Evolutionary conservation across 2,329 filamentous ascomycete species (phyloP), one percentile per base, ranked within the genome.

Genomic region (Venturia nashicola): DNA sequence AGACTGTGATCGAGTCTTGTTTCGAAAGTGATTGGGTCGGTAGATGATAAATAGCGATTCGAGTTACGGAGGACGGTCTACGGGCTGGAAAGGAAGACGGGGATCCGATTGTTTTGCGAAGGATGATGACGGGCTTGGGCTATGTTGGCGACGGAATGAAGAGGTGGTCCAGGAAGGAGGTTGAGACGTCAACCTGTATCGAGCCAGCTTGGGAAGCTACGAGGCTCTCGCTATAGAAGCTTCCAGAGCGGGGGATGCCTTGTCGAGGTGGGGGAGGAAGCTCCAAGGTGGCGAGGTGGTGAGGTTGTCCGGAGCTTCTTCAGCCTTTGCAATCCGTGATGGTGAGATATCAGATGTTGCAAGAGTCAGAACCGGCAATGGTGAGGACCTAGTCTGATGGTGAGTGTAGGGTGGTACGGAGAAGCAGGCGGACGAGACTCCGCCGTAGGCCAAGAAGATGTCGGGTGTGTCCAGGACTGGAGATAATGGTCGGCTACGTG

Each of bases 171-270:
- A 20, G 16, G 23, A 44, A 42, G 43, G 43, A 48, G 61, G 32
- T 20, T 2, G 27, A 2, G 44, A 54, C 43, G 46, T 6, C 43
- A 59, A 44, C 43, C 2, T 42, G 11, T 57, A 63, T n/a, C 57
- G 44, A 39, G 48, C 34, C 61, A 20, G 65, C 63, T 40, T 32
- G 36, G 51, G 65, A 39, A 62, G 23, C 34, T 39, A 27, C 46
- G 46, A 51, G 20, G 46, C 23, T 20, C 20, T 51, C 20, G 23
- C 4, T 8, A 42, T 11, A 34, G 9, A 54, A 54, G 62, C 20
- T 42, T 60, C 27, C 46, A 39, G 40, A 44, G 34, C 42, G 8
- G 32, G 9, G 54, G 55, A 39, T n/a, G 36, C 36, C 12, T 48
- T 48, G 43, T 48, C 46, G 20, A 27, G 9, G 12, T 4, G 46